Base-by-base conservation (phyloP, 345 rosid genomes). In the Citrus cavaleriei region DNA sequence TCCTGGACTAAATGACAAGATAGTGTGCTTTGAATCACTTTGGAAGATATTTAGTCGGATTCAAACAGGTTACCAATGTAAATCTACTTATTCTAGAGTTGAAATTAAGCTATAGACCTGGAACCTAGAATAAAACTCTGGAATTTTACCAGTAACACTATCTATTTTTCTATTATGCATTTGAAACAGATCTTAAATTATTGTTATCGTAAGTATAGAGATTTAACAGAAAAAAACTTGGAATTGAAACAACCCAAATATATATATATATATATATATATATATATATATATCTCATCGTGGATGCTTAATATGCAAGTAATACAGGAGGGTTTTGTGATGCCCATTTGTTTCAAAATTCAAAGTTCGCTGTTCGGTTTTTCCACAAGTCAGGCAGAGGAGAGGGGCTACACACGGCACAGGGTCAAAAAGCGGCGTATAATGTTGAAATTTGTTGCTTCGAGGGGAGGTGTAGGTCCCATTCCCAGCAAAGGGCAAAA, bases 361-460 rank as follows among this genome's bases (percentile, higher is more conserved):
- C n/a, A 54, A 18, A 10, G 6, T 54, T 54, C 1, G 22, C 7
- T 5, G 58, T 4, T 18, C 1, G 1, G 19, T 18, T 54, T 18
- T 18, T 54, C 58, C 58, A 54, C 58, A 54, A 54, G 58, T 54
- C 58, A 1, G 58, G 58, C 58, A 0, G 51, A 13, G 51, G 13
- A 14, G 51, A 12, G 51, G 14, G 51, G 51, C 51, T 3, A 1
- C 51, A 13, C 51, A 13, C 51, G 18, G 51, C 22, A 59, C 25
- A 10, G 34, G 24, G 81, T 77, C 49, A 79, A 77, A 72, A 74
- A 32, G 79, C 25, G 71, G 85, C 34, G 78, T 49, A 73, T 27
- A 22, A 10, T 70, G 77, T 79, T 82, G 83, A 82, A 59, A 70
- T 58, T 61, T 16, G 19, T 16, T 13, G 37, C 70, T 21, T n/a